Percentiles rank a stretch among this genome's conserved stretches.
Conservation (phyloP, 106 monocot species). For the Platanthera zijinensis region DNA sequence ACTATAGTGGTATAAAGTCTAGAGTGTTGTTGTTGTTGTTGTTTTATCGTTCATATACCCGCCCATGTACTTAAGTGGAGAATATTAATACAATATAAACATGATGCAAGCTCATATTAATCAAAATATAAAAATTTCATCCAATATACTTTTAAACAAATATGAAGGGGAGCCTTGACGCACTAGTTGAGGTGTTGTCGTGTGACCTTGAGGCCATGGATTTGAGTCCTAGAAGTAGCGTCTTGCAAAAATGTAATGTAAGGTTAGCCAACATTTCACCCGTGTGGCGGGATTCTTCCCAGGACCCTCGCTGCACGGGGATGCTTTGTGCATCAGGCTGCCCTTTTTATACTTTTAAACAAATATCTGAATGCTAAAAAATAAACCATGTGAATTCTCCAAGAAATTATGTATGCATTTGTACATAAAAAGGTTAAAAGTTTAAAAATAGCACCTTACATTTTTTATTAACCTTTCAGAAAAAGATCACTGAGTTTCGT, state of each 20-base stretch:
- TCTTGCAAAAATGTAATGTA: too few relatives aligned
- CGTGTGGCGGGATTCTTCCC: too few relatives aligned
- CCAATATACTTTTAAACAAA: not conserved
- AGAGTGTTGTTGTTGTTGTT: too few relatives aligned
- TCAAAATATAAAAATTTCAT: not conserved
- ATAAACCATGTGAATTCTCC: not conserved
- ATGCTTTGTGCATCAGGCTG: too few relatives aligned
- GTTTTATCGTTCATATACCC: not conserved
- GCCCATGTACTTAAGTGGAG: not conserved
- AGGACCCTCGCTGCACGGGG: too few relatives aligned
- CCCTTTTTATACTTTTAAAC: not conserved
- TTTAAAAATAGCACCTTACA: not conserved
- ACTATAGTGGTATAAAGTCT: too few relatives aligned
- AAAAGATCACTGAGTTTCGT: too few relatives aligned
- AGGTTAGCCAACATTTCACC: too few relatives aligned
- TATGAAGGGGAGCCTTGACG: too few relatives aligned
- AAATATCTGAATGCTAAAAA: not conserved
- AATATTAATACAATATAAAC: not conserved
- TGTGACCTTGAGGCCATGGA: too few relatives aligned
- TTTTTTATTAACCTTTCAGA: not conserved
- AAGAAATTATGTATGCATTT: not conserved
- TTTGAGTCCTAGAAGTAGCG: too few relatives aligned
- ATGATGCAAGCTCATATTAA: not conserved
- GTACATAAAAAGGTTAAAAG: not conserved
- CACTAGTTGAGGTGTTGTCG: too few relatives aligned